Evolutionary conservation across 495 filamentous ascomycete species (phyloP).

Genomic region (Pyronema domesticum): DNA sequence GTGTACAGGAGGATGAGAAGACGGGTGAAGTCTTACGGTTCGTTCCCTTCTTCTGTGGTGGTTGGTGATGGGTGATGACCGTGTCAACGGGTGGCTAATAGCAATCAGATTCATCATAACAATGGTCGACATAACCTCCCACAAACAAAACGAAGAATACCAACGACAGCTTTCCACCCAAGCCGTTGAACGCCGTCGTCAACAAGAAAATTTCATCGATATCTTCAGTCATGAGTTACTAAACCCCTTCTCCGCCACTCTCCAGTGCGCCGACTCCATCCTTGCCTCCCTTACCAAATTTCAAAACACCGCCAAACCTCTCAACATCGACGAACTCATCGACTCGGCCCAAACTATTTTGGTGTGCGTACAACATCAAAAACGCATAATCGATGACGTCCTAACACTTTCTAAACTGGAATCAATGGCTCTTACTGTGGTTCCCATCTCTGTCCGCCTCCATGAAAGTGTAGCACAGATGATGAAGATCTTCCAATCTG

Average conservation of each 20-base stretch:
- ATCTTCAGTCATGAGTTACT: constrained; percentile 80
- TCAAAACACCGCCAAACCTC: constrained; percentile 5
- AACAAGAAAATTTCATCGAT: constrained; percentile 75
- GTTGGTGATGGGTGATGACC: background rate
- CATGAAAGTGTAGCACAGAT: constrained; percentile 45
- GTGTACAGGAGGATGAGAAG: constrained; percentile 6
- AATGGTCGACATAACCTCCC: constrained; percentile 32
- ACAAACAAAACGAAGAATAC: constrained; percentile 31
- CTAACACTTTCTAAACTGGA: constrained; percentile 58
- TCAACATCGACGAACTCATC: constrained; percentile 37
- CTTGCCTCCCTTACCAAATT: constrained; percentile 9
- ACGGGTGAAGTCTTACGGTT: background rate
- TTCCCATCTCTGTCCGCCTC: constrained; percentile 45
- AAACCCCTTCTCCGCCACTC: constrained; percentile 65
- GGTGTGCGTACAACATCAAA: constrained; percentile 61
- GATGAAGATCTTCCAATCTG: constrained; percentile 20
- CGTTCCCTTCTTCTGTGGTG: too few species aligned
- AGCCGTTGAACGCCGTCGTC: constrained; percentile 26
- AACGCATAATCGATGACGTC: constrained; percentile 66
- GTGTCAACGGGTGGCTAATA: background rate
- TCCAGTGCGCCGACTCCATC: constrained; percentile 73
- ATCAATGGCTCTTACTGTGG: constrained; percentile 49
- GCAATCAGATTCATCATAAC: constrained; percentile 32
- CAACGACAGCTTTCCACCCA: constrained; percentile 20
- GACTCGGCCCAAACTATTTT: constrained; percentile 61